Percentiles rank a stretch among this genome's conserved stretches.
Conservation (phyloP, 371 early-diverging fungal genomes). For the Entomophthora muscae region DNA sequence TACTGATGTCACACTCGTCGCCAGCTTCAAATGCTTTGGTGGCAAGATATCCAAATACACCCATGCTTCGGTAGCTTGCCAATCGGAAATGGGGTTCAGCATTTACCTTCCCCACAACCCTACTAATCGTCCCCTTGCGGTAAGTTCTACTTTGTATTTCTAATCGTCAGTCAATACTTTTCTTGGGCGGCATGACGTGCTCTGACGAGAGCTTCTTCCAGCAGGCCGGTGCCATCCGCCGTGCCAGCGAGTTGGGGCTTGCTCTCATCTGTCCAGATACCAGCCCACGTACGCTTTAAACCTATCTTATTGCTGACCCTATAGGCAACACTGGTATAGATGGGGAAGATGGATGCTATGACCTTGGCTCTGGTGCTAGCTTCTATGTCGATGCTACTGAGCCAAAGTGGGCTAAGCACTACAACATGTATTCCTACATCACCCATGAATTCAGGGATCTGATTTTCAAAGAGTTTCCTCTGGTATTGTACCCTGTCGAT, state of each 20-base stretch:
- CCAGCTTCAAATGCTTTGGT: too few species aligned
- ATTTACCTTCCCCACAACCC: not conserved
- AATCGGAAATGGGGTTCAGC: not conserved
- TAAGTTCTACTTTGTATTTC: too few species aligned
- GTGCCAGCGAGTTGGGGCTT: slow-evolving; percentile 37
- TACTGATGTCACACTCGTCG: too few species aligned
- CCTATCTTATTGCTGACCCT: not conserved
- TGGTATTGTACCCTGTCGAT: too few species aligned
- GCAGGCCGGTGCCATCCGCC: slow-evolving; percentile 51
- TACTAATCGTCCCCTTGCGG: not conserved
- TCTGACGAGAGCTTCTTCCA: not conserved
- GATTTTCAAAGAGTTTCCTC: slow-evolving; percentile 25
- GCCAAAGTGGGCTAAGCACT: slow-evolving; percentile 39
- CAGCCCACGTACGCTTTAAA: slow-evolving; percentile 35
- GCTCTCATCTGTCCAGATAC: slow-evolving; percentile 65
- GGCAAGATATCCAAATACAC: too few species aligned
- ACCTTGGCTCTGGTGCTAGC: slow-evolving; percentile 41
- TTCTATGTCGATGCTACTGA: slow-evolving; percentile 59
- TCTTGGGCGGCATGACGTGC: not conserved
- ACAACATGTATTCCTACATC: slow-evolving; percentile 66
- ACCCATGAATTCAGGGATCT: slow-evolving; percentile 40
- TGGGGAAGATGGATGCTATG: slow-evolving; percentile 27
- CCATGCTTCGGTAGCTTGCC: too few species aligned
- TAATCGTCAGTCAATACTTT: too few species aligned
- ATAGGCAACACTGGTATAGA: slow-evolving; percentile 24